Evolutionary conservation across 2,329 filamentous ascomycete genomes (phyloP), one percentile per base, ranked within the genome.

Genomic region (Paracorniculantispora psalliotae): DNA sequence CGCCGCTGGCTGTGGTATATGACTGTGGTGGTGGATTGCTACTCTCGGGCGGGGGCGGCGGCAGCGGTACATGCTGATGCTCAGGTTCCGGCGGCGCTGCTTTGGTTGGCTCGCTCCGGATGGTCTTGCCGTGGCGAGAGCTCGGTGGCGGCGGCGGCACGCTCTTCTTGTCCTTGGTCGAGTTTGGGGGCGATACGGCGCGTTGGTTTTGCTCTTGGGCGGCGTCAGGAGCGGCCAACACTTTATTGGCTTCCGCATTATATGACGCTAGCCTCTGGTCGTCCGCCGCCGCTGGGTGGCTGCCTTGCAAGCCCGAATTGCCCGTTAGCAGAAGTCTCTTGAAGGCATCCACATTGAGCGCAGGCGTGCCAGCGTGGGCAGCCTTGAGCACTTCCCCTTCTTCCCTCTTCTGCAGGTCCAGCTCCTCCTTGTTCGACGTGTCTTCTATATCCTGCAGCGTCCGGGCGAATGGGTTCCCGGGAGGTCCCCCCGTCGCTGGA

Each of bases 311-410:
- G 44, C 74, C 80, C 37, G 82, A 69, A 66, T 85, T 83, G 21
- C 90, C 90, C 0, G 89, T 94, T 75, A 94, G 78, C 50, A 94
- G 79, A 61, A 94, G 74, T 61, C 87, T 81, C 67, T 86, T 87
- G 74, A 94, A 94, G 8, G 89, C 86, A 68, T 91, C 85, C 1
- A 93, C 90, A 68, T 94, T 89, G 63, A 93, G 73, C 0, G 84
- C 79, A 19, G 71, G 74, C 64, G 75, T 79, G 19, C 64, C 65
- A 2, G 68, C 63, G 44, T 71, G 68, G 30, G 67, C 67, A 35
- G 68, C 70, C 61, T 70, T 73, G 51, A 73, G 67, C 10, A 62
- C 68, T 59, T 61, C 68, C 13, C 61, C 72, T 66, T 64, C 72
- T 57, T 64, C 71, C 66, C 62, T 65, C 33, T 65, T 63, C 63